Conservation (phyloP, 768 basidiomycete species). For the Lentinula detonsa region DNA sequence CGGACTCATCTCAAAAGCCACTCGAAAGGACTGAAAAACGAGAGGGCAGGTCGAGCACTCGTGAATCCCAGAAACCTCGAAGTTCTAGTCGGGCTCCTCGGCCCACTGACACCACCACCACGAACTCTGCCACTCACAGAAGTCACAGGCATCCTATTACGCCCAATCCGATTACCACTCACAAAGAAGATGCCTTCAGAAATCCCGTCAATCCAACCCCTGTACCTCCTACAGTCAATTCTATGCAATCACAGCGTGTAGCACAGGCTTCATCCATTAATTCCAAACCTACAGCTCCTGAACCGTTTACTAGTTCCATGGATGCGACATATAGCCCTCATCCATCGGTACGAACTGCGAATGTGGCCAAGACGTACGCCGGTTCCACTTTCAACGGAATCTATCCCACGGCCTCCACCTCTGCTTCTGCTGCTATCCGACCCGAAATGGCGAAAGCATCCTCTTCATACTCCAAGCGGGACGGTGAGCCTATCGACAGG, state of each 20-base stretch:
- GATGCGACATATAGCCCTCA: not conserved
- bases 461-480: conserved; percentile 7
- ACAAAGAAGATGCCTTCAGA: not conserved
- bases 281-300: not conserved
- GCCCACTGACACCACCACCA: not conserved
- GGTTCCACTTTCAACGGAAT: not conserved
- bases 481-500: conserved; percentile 13
- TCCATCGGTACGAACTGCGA: not conserved
- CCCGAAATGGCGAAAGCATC: conserved; percentile 5
- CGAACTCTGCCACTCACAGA: not conserved
- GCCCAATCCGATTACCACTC: not conserved
- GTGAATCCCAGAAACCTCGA: conserved; percentile 19
- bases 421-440: not conserved
- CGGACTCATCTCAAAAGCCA: not conserved
- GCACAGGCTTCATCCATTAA: not conserved
- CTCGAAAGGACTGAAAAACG: not conserved
- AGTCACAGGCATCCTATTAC: not conserved
- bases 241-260: conserved; percentile 4
- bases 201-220: not conserved
- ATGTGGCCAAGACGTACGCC: not conserved
- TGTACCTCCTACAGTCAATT: not conserved
- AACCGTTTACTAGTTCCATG: not conserved
- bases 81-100: conserved; percentile 22
- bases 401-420: conserved; percentile 2
- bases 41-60: conserved; percentile 10